Base-by-base conservation (phyloP, 192 early-diverging fungal species). In the Coemansia sp. region DNA sequence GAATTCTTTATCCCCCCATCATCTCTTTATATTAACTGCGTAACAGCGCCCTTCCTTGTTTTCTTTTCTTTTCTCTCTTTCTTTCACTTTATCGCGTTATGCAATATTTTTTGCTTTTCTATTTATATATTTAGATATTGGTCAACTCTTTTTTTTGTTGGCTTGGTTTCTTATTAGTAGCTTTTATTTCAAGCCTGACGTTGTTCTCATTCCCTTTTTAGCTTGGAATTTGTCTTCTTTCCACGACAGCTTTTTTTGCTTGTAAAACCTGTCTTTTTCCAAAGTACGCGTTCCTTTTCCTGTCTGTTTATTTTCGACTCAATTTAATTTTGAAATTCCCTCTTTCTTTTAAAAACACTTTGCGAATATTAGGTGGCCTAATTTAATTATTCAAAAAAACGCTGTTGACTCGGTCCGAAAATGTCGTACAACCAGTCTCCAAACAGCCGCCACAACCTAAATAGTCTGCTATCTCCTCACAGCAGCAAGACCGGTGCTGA, bases 371-470 rank as follows among this genome's bases (percentile, higher is more conserved):
- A 54, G 52, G 52, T 11, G 19, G 39, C 9, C 15, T 44, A 19
- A 49, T 21, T 43, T 21, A 49, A 7, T 56, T 38, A 37, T n/a
- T 8, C 21, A 56, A 21, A 49, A 49, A 70, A 63, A 32, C 32
- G 26, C 26, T 63, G 18, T 56, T 72, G 40, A 56, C 32, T 71
- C 5, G 38, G 16, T 49, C 45, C 38, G 12, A 70, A 44, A 56
- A 82, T 82, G 79, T 70, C 79, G 68, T 75, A 80, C 77, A 72
- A 80, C 43, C 71, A 71, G 40, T 63, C 74, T 9, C 68, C 75
- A 10, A 57, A 37, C 38, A 74, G 73, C 47, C 71, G 74, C 37
- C 79, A 82, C 66, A 77, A 71, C 56, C 65, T 82, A 38, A 77
- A 74, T 71, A 76, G 71, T 38, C 67, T 82, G 52, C 65, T 82